Percentiles rank a stretch among this genome's conserved stretches.
Conservation (phyloP, 2,329 filamentous ascomycete species). For the Lasiodiplodia hormozganensis region DNA sequence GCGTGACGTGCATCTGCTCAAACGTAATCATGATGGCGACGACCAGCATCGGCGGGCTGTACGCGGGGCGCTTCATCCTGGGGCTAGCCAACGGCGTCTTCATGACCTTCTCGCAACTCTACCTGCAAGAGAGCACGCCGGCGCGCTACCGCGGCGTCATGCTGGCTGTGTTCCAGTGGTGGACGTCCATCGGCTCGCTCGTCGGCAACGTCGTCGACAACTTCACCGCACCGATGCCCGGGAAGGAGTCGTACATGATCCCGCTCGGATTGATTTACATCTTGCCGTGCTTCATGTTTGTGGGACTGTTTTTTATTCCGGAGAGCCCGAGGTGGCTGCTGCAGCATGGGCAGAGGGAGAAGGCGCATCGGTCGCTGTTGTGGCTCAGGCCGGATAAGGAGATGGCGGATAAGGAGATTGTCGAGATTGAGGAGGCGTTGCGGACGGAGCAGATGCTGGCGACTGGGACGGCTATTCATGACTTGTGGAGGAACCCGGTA, state of each 20-base stretch:
- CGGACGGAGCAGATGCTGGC: conserved; percentile 53
- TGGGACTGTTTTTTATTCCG: conserved; percentile 46
- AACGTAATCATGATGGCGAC: conserved; percentile 63
- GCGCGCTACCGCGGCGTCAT: conserved; percentile 59
- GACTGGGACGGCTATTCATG: conserved; percentile 56
- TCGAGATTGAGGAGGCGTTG: conserved; percentile 40
- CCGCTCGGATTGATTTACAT: conserved; percentile 62
- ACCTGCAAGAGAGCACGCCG: conserved; percentile 60
- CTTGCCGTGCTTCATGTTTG: conserved; percentile 55
- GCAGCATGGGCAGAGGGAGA: conserved; percentile 34
- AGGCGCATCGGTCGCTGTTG: conserved; percentile 36
- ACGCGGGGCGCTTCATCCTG: conserved; percentile 62
- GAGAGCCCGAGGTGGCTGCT: conserved; percentile 55
- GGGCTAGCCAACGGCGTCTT: conserved; percentile 60
- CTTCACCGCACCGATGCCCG: conserved; percentile 43
- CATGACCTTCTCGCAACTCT: conserved; percentile 63
- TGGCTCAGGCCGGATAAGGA: conserved; percentile 40
- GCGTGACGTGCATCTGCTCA: conserved; percentile 56
- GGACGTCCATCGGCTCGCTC: conserved; percentile 53
- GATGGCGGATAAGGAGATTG: conserved; percentile 36
- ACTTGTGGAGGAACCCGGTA: conserved; percentile 60
- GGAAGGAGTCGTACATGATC: conserved; percentile 49
- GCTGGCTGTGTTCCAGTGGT: conserved; percentile 57
- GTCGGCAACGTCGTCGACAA: conserved; percentile 61
- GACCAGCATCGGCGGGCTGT: conserved; percentile 59